A percentile compares a stretch with the other conserved stretches of the same genome.
Evolutionary conservation across 176 grass and related monocot genomes (phyloP).

Genomic region (Poa pratensis): DNA sequence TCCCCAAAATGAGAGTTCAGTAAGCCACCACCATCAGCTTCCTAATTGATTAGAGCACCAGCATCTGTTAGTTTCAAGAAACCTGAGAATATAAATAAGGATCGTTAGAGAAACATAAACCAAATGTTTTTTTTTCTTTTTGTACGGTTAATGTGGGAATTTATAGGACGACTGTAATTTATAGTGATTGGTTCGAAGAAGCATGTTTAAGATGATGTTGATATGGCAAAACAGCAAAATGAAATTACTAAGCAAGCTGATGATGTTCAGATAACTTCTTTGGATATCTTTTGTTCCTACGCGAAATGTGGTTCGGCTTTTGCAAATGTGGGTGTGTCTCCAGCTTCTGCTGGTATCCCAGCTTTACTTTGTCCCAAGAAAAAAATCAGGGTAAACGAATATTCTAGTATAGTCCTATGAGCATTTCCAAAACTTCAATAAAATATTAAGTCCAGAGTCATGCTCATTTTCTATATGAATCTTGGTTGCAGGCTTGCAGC

Average conservation of each 20-base stretch:
- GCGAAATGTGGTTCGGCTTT: neutral
- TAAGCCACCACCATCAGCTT: neutral
- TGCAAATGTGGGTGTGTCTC: neutral
- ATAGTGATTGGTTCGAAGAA: neutral
- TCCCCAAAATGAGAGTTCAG: neutral
- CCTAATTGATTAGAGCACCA: neutral
- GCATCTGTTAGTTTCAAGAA: neutral
- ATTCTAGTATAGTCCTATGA: neutral
- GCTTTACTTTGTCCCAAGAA: neutral
- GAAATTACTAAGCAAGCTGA: neutral
- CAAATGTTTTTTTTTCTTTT: neutral
- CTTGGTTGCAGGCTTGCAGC: neutral
- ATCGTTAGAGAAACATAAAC: neutral
- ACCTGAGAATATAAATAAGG: neutral
- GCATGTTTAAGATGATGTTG: neutral
- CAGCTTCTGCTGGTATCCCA: neutral
- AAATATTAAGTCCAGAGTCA: neutral
- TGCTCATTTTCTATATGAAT: neutral
- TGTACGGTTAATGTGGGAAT: neutral
- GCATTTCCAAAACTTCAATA: neutral
- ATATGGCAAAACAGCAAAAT: neutral
- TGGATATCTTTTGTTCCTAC: neutral
- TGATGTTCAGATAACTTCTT: neutral
- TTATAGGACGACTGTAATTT: neutral
- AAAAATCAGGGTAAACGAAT: neutral